phyloP scores from a whole-genome alignment of 805 yeast species.

The Pichia membranifaciens region DNA sequence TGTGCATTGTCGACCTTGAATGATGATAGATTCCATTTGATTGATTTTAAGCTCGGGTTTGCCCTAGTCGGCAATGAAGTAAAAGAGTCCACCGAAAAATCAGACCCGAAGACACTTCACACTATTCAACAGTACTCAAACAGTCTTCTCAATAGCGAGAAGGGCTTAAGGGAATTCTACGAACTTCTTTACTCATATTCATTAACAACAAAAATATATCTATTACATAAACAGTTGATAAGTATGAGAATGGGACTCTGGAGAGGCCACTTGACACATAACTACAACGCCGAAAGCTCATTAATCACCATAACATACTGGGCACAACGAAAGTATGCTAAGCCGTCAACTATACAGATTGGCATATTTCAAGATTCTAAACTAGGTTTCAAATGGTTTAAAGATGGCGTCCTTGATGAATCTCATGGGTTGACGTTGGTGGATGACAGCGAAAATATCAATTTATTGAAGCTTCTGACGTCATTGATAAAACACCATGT shows the following conservation, averaged over 20 bases:
- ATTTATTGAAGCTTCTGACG: conserved; percentile 35
- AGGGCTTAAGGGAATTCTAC: conserved; percentile 35
- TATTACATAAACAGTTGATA: conserved; percentile 52
- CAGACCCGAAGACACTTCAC: conserved; percentile 30
- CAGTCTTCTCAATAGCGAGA: conserved; percentile 47
- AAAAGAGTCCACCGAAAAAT: conserved; percentile 23
- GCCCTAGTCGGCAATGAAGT: conserved; percentile 35
- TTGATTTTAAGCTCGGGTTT: conserved; percentile 67
- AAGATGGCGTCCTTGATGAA: conserved; percentile 38
- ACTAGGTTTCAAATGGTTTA: conserved; percentile 56
- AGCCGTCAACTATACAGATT: conserved; percentile 53
- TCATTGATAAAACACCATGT: conserved; percentile 37
- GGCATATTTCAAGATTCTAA: conserved; percentile 34
- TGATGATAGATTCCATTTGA: conserved; percentile 67
- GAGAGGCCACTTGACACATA: conserved; percentile 56
- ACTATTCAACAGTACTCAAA: conserved; percentile 55
- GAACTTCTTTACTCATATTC: conserved; percentile 53
- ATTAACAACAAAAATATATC: conserved; percentile 56
- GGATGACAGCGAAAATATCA: conserved; percentile 29
- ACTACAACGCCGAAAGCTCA: conserved; percentile 49
- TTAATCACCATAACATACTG: conserved; percentile 59
- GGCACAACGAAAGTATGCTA: conserved; percentile 42
- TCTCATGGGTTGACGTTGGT: conserved; percentile 27
- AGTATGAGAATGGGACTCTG: conserved; percentile 47
- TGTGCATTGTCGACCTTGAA: conserved; percentile 71